Evolutionary conservation across 2,329 filamentous ascomycete genomes (phyloP).

Genomic region (Xylariales sp.): DNA sequence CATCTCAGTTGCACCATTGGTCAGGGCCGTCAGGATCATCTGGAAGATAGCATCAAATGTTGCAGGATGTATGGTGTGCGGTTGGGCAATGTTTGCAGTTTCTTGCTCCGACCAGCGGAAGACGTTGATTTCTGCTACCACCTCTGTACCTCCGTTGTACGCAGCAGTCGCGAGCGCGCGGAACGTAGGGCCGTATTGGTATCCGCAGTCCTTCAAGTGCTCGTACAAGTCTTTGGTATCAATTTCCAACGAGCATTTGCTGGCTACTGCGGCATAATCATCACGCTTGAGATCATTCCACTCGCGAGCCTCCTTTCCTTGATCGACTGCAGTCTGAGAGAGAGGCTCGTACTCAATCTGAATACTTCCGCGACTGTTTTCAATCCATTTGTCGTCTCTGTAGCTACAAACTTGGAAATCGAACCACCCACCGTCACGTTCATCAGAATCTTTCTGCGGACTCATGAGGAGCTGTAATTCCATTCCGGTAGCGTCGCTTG

Average conservation of each 20-base stretch:
- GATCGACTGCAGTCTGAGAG: slow-evolving; percentile 11
- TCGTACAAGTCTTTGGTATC: slow-evolving; percentile 23
- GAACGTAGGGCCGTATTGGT: slow-evolving; percentile 26
- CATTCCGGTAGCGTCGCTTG: slow-evolving; percentile 25
- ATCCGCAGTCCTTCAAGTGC: slow-evolving; percentile 18
- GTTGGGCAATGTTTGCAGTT: slow-evolving; percentile 13
- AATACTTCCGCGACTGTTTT: slow-evolving; percentile 24
- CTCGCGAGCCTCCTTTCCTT: slow-evolving; percentile 11
- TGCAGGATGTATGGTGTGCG: slow-evolving; percentile 28
- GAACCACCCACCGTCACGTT: slow-evolving; percentile 25
- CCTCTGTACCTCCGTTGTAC: slow-evolving; percentile 24
- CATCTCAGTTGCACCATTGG: slow-evolving; percentile 12
- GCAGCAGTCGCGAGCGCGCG: slow-evolving; percentile 14
- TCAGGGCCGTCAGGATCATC: slow-evolving; percentile 17
- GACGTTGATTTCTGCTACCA: slow-evolving; percentile 16
- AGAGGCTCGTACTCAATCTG: slow-evolving; percentile 22
- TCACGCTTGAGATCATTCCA: slow-evolving; percentile 7
- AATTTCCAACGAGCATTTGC: slow-evolving; percentile 17
- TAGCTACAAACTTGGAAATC: slow-evolving; percentile 4
- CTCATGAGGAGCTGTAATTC: slow-evolving; percentile 26
- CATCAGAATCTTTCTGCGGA: slow-evolving; percentile 17
- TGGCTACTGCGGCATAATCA: slow-evolving; percentile 11
- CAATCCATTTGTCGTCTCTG: slow-evolving; percentile 20
- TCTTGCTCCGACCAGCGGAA: slow-evolving; percentile 19
- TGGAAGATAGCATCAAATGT: slow-evolving; percentile 31